phyloP scores from a whole-genome alignment of 2,329 filamentous ascomycete genomes.

The Hypoxylon sp. region DNA sequence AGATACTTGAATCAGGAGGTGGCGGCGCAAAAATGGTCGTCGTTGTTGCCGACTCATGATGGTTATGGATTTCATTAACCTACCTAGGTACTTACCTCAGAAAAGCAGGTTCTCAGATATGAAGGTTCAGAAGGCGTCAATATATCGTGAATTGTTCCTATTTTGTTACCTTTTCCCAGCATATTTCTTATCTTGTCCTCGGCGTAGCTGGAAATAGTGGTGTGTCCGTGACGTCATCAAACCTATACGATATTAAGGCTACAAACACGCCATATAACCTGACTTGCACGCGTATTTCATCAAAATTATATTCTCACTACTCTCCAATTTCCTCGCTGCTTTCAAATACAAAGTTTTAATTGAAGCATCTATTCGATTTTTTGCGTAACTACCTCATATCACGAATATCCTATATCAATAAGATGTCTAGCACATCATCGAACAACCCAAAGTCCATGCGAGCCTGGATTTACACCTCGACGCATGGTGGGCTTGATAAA shows the following conservation, averaged over 20 bases:
- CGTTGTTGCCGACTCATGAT: constrained; percentile 35
- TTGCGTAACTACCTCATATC: not conserved
- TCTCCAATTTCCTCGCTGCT: not conserved
- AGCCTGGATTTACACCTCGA: constrained; percentile 69
- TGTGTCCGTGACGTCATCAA: constrained; percentile 21
- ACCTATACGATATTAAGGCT: not conserved
- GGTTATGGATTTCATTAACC: not conserved
- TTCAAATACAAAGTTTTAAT: not conserved
- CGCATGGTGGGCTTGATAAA: constrained; percentile 65
- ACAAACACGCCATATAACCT: constrained; percentile 21
- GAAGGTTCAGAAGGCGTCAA: not conserved
- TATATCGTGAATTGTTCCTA: not conserved
- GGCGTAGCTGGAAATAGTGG: not conserved
- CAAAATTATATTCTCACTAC: not conserved
- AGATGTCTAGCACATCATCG: constrained; percentile 12
- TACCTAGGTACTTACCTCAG: no score
- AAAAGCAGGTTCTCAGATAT: not conserved
- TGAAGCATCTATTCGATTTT: not conserved
- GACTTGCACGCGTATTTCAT: constrained; percentile 1
- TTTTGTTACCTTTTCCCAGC: not conserved
- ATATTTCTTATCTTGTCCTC: not conserved
- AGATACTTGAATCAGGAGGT: constrained; percentile 44
- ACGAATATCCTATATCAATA: constrained; percentile 1
- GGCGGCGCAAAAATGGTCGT: constrained; percentile 31
- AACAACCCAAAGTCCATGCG: constrained; percentile 60